Evolutionary conservation across 2,329 filamentous ascomycete genomes (phyloP), one percentile per base, ranked within the genome.

Genomic region (Bipolaris victoriae): DNA sequence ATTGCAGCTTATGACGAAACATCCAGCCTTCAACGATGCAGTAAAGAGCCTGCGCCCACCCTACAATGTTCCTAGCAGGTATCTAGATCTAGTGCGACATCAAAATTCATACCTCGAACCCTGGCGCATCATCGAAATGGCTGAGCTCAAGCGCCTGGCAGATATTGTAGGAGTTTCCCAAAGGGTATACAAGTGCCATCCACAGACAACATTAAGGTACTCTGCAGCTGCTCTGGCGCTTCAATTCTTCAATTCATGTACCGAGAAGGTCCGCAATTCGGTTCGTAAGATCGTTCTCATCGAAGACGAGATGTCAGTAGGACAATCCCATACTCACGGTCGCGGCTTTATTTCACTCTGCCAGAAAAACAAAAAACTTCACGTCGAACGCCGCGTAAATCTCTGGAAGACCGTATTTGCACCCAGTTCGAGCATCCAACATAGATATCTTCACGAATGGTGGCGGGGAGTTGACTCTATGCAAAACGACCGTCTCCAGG

Each of bases 331-430:
- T 11, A 49, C 44, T 11, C 58, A 63, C 39, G 58, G 13, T n/a
- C 45, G 39, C 22, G 61, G 55, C 3, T 36, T 63, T 2, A 56
- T 63, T 10, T 18, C 46, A 10, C 61, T 52, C 31, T 54, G 51
- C 29, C 22, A 29, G 31, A 43, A 52, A 10, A 63, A 63, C 15
- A 31, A 29, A 15, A n/a, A 22, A 1, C 49, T 63, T 3, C 51
- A 41, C 7, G 24, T 61, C 1, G 43, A 54, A 24, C 46, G 54
- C 7, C 22, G 16, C 5, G 54, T 54, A 4, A 50, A 44, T 10
- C 37, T 57, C 6, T 56, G 47, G 52, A 50, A 43, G 10, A 22
- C 33, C 1, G 33, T 37, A 15, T 31, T 48, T 18, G 40, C 7
- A 43, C 16, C 22, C 4, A 16, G 11, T 3, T 43, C 44, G 26